Evolutionary conservation across 371 early-diverging fungal genomes (phyloP), one percentile per base, ranked within the genome.

Genomic region (Actinomucor elegans): DNA sequence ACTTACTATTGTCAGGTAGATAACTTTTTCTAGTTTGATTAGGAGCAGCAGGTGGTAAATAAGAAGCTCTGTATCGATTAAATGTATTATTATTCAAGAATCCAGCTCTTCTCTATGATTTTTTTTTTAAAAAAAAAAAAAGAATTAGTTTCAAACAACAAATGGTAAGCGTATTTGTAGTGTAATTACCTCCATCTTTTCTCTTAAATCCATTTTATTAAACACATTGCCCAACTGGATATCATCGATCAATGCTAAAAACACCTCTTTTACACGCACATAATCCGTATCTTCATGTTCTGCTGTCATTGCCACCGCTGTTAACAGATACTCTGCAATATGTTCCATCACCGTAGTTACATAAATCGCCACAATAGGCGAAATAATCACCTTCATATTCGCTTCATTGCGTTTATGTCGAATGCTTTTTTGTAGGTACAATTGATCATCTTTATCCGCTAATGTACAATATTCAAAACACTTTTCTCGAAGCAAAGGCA

Each of bases 321-420:
- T 82, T 5, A 85, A 63, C 5, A 83, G 56, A 57, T 83, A 80
- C 33, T 85, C 86, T 18, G 81, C 86, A 29, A 85, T 76, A 59
- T 85, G 83, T 38, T 83, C 86, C 53, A 85, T 57, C 8, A 85
- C 74, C 6, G 86, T 83, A 2, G 86, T 83, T 10, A 85, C 78
- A 66, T 85, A 85, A 46, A 85, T 85, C 35, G 84, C 83, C 15
- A 85, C 74, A 52, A 83, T 67, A 6, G 86, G 82, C 15, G 81
- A 79, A 29, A 85, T 81, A 6, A 66, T 55, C 2, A 83, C 52
- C 18, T 49, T 41, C 14, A 23, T 36, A 20, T 44, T 42, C 2
- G 34, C 15, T n/a, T 46, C 44, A 23, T 18, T 50, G 27, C 52
- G 45, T 24, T 60, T 55, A 24, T 60, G 53, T n/a, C 48, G 41